Conservation (phyloP, 768 basidiomycete species). For the Tylopilus intermedius region DNA sequence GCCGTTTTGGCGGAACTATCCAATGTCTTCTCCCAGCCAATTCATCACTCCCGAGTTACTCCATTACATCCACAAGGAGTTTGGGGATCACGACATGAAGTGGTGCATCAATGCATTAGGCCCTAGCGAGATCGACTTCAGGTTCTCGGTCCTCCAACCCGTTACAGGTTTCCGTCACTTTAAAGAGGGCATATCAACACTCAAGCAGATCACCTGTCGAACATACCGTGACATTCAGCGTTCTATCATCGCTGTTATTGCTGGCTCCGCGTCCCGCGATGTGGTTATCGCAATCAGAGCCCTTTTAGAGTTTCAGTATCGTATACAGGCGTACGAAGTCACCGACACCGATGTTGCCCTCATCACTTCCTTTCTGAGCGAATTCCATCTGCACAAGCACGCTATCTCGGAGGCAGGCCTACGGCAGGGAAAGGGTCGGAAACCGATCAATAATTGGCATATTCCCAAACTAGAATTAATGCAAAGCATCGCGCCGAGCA, state of each 20-base stretch:
- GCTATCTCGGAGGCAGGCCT: background rate
- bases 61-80: background rate
- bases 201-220: background rate
- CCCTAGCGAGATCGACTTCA: background rate
- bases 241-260: background rate
- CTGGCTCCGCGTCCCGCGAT: background rate
- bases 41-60: background rate
- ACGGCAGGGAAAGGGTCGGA: background rate
- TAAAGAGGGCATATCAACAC: too few species aligned
- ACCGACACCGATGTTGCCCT: background rate
- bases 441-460: background rate
- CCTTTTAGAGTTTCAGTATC: background rate
- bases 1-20: background rate
- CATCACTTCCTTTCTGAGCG: background rate
- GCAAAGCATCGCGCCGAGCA: background rate
- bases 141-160: background rate
- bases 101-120: background rate
- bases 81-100: background rate
- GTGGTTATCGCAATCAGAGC: background rate
- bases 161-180: too few species aligned
- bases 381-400: background rate
- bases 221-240: background rate
- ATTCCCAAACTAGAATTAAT: background rate
- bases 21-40: background rate
- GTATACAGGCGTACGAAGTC: background rate